phyloP scores from a whole-genome alignment of 78 protist species.

The Speleostelium caveatum region DNA sequence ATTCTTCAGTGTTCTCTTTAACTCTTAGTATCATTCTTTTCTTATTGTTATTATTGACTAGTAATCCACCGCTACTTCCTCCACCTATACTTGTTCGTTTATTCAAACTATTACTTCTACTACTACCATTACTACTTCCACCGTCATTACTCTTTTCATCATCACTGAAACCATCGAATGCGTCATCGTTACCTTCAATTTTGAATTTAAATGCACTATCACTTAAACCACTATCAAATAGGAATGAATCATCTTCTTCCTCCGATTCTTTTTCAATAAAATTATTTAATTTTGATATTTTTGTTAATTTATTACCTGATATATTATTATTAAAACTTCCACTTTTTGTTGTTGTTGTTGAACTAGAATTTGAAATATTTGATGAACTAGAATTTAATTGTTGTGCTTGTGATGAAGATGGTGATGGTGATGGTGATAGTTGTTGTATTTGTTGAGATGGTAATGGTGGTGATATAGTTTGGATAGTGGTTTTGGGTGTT shows the following conservation, averaged over 20 bases:
- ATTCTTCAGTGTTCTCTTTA: conserved; percentile 4
- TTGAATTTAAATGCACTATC: conserved; percentile 16
- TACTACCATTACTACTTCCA: neutral
- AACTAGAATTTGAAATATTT: no score
- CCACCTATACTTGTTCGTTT: neutral
- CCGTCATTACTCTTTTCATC: conserved; percentile 1
- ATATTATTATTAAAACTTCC: conserved; percentile 21
- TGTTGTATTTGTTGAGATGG: no score
- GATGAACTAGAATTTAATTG: no score
- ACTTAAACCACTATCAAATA: neutral
- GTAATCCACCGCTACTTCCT: conserved; percentile 2
- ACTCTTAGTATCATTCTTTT: conserved; percentile 8
- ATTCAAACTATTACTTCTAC: neutral
- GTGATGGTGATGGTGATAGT: no score
- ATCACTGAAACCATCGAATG: conserved; percentile 32
- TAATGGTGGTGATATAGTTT: neutral
- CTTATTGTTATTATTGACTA: neutral
- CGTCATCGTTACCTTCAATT: conserved; percentile 18
- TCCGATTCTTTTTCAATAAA: conserved; percentile 20
- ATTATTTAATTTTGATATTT: conserved; percentile 11
- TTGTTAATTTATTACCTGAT: neutral
- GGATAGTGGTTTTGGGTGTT: neutral
- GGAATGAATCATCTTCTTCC: neutral
- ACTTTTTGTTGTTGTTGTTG: conserved; percentile 2
- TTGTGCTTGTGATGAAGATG: no score